These are phyloP conservation scores for Lasiodiplodia sp. DNA, from an alignment of 2,329 filamentous ascomycete species.

Conservation along the genomic window DNA sequence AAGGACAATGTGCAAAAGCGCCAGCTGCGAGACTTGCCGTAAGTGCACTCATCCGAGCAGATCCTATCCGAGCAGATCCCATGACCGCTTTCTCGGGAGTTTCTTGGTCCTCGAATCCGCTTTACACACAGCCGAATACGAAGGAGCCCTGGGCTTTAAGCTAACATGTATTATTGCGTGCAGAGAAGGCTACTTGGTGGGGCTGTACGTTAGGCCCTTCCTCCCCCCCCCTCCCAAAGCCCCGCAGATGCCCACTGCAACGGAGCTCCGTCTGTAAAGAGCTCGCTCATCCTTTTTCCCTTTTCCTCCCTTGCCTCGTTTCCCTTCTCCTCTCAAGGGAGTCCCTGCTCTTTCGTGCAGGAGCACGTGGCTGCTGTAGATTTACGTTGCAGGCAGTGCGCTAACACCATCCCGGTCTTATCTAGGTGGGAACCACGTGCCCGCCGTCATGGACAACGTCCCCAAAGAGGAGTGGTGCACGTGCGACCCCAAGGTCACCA, in stretches of 20 bases:
- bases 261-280: neutral
- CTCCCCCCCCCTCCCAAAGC: neutral
- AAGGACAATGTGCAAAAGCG: slow-evolving; percentile 69
- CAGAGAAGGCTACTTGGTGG: slow-evolving; percentile 69
- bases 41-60: slow-evolving; percentile 44
- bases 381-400: neutral
- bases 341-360: neutral
- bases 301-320: neutral
- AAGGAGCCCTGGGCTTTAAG: neutral
- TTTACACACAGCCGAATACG: neutral
- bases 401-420: neutral
- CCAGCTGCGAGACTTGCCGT: slow-evolving; percentile 69
- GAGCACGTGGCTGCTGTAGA: neutral
- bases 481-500: slow-evolving; percentile 69
- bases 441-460: slow-evolving; percentile 67
- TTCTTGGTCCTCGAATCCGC: neutral
- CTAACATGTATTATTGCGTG: neutral
- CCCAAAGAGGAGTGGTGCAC: slow-evolving; percentile 67
- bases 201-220: slow-evolving; percentile 56
- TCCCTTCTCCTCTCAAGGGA: neutral
- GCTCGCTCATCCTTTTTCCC: neutral
- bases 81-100: slow-evolving; percentile 13
- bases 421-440: slow-evolving; percentile 61
- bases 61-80: neutral
- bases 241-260: neutral